A percentile compares a stretch with the other conserved stretches of the same genome.
These are phyloP conservation scores for Pestalotiopsis sp. DNA, from an alignment of 2,329 filamentous ascomycete species.

Conservation along the genomic window DNA sequence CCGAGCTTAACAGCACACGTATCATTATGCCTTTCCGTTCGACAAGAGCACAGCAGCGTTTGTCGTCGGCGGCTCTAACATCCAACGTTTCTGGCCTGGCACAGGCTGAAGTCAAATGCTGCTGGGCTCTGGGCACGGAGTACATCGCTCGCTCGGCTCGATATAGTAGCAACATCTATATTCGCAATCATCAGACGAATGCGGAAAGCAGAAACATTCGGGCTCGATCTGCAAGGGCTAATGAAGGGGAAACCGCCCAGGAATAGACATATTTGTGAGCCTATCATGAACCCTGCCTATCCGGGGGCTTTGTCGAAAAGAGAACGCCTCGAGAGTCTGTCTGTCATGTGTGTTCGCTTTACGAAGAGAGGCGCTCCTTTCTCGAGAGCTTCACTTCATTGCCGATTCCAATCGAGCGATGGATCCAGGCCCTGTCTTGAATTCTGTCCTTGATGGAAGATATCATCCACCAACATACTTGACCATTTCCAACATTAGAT, in stretches of 20 bases:
- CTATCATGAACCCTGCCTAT: not conserved
- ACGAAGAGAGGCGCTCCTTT: not conserved
- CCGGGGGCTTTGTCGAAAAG: not conserved
- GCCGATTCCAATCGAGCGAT: not conserved
- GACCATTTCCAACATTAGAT: not conserved
- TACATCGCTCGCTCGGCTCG: too few species aligned
- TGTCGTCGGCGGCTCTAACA: not conserved
- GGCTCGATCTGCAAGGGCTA: not conserved
- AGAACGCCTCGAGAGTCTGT: not conserved
- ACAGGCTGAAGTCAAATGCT: not conserved
- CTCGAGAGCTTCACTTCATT: not conserved
- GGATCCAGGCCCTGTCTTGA: not conserved
- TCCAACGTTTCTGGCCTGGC: not conserved
- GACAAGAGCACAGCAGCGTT: not conserved
- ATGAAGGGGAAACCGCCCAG: not conserved
- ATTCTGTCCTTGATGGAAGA: not conserved
- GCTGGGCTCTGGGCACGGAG: not conserved
- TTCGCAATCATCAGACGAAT: not conserved
- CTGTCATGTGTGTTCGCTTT: not conserved
- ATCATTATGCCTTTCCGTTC: not conserved
- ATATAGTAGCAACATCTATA: too few species aligned
- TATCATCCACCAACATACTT: not conserved
- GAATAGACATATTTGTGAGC: not conserved
- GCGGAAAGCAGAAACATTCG: not conserved
- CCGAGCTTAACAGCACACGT: not conserved